Conservation (phyloP, 2,329 filamentous ascomycete species). For the Aspergillus amoenus region DNA sequence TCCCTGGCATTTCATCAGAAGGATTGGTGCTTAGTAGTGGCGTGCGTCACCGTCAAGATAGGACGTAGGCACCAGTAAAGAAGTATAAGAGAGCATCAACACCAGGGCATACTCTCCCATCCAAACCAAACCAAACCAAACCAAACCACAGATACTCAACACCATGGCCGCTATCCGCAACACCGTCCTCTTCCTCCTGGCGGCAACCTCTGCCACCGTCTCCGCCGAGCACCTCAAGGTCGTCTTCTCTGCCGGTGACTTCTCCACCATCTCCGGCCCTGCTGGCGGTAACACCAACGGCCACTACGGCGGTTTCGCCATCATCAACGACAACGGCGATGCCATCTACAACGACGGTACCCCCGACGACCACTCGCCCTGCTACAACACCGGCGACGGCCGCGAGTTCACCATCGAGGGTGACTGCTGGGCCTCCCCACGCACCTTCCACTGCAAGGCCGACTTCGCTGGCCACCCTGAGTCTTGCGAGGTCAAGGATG, state of each 20-base stretch:
- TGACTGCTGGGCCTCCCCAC: not conserved
- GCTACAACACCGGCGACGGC: not conserved
- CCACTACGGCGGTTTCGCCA: not conserved
- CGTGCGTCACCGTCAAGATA: too few relatives aligned
- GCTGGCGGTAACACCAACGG: not conserved
- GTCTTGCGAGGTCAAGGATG: not conserved
- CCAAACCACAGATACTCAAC: too few relatives aligned
- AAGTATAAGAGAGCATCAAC: too few relatives aligned
- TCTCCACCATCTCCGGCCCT: not conserved
- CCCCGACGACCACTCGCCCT: not conserved
- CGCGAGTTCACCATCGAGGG: not conserved
- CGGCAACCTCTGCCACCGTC: not conserved
- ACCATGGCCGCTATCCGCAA: not conserved
- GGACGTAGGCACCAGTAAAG: too few relatives aligned
- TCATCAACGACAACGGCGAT: not conserved
- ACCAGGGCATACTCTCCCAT: too few relatives aligned
- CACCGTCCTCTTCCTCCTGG: not conserved
- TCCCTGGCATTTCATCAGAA: too few relatives aligned
- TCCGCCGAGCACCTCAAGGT: not conserved
- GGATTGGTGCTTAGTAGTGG: too few relatives aligned
- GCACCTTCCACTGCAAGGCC: not conserved
- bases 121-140: too few relatives aligned
- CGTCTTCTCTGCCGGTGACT: not conserved
- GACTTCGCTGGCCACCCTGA: not conserved
- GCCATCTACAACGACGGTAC: not conserved